Base-by-base conservation (phyloP, 306 rosid species). In the Aeschynomene evenia region DNA sequence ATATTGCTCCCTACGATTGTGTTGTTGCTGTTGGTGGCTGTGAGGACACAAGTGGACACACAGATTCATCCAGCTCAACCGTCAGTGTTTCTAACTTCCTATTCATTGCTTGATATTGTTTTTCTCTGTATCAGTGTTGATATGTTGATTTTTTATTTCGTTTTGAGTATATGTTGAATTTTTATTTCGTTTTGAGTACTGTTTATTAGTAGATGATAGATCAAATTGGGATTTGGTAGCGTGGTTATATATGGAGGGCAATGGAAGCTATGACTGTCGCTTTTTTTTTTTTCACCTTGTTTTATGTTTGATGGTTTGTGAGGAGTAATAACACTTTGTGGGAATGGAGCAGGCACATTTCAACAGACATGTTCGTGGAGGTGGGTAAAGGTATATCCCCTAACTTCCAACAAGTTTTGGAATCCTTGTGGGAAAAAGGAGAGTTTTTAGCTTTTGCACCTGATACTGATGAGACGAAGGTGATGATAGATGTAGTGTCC, bases 1-100 rank as follows among this genome's bases (percentile, higher is more conserved):
- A 85, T 93, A 80, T 90, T 93, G 72, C 98, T 93, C 55, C 98
- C 98, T n/a, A 80, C 97, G 21, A 57, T 88, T 55, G 97, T 93
- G 70, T 79, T 93, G 89, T 40, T 90, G 84, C 83, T 93, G 77
- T 82, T 93, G 58, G 87, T 84, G 76, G 91, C 87, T 4, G 84
- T 93, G 31, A 82, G 98, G 88, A 93, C 88, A 8, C 86, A 45
- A 68, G 98, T 84, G 26, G 97, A 90, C 84, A 93, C 96, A 0
- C 88, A 86, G 72, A 87, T 93, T 84, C 98, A 93, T 77, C 92
- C 89, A 8, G 84, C 85, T 28, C 85, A 90, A 67, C 86, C 93
- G 98, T 93, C 31, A 86, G 98, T 82, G 23, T 51, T 66, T 72
- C 45, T n/a, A n/a, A n/a, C n/a, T n/a, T n/a, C n/a, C n/a, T 66